Percentiles rank a stretch among this genome's conserved stretches.
These are phyloP conservation scores for Cunninghamia lanceolata DNA, from an alignment of 75 land plant species.

Conservation along the genomic window DNA sequence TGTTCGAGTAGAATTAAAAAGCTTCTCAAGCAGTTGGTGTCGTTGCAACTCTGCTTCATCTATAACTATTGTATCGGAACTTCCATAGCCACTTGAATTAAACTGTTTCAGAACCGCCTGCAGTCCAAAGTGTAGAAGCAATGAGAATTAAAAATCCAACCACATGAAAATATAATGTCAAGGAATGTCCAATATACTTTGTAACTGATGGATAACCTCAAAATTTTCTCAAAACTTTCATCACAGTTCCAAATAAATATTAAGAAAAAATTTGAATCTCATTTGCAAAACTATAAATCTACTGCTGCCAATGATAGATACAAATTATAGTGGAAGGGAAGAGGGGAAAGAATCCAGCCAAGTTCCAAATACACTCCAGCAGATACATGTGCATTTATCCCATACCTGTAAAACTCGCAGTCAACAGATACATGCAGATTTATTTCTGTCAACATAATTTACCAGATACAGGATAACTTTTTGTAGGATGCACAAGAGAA, in stretches of 20 bases:
- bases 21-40: constrained; percentile 85
- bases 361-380: neutral
- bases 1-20: constrained; percentile 78
- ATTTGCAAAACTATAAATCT: neutral
- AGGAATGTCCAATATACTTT: neutral
- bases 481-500: neutral
- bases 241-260: neutral
- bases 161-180: neutral
- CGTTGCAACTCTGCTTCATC: constrained; percentile 84
- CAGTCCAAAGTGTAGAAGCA: neutral
- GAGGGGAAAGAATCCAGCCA: neutral
- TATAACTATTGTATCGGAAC: constrained; percentile 69
- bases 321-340: neutral
- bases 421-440: neutral
- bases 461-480: neutral
- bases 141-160: neutral
- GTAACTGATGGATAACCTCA: neutral
- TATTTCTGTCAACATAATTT: neutral
- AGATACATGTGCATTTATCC: neutral
- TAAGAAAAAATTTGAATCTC: neutral
- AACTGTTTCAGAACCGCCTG: constrained; percentile 82
- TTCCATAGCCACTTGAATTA: constrained; percentile 53
- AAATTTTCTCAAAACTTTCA: neutral
- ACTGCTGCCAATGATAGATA: neutral
- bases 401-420: neutral